These are phyloP conservation scores for Eutrema salsugineum DNA, from an alignment of 441 rosid species.

Conservation along the genomic window DNA sequence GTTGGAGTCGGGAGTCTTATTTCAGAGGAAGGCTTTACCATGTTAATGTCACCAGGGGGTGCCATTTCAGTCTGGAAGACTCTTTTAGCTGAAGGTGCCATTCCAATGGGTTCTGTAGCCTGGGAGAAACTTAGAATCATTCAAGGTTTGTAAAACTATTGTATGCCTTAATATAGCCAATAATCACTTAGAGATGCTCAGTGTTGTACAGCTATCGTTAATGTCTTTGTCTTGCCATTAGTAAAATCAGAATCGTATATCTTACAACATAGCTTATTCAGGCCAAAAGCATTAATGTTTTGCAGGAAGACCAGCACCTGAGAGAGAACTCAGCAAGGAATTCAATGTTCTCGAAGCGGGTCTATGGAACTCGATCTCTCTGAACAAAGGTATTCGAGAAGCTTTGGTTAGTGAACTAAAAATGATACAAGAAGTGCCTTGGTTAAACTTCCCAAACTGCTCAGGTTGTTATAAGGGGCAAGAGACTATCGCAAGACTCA, in stretches of 20 bases:
- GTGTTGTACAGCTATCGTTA: not conserved
- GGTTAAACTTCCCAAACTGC: not conserved
- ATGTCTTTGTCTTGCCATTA: not conserved
- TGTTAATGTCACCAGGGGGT: conserved; percentile 66
- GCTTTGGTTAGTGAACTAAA: conserved; percentile 6
- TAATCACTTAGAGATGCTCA: not conserved
- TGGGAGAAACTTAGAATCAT: conserved; percentile 83
- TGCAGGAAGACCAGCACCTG: conserved; percentile 87
- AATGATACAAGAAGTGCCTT: not conserved
- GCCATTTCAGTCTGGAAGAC: conserved; percentile 70
- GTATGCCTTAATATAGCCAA: not conserved
- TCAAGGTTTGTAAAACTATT: conserved; percentile 44
- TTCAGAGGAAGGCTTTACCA: conserved; percentile 65
- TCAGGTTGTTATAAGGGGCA: conserved; percentile 93
- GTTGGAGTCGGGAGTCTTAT: conserved; percentile 72
- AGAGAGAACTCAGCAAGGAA: conserved; percentile 76
- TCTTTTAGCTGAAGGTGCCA: conserved; percentile 67
- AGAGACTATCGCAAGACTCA: conserved; percentile 79
- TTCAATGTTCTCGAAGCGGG: conserved; percentile 83
- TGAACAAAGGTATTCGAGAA: conserved; percentile 62
- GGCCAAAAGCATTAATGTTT: conserved; percentile 21
- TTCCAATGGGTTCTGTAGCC: conserved; percentile 84
- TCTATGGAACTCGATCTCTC: conserved; percentile 82
- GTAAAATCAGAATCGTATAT: not conserved
- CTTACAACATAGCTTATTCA: not conserved